These are phyloP conservation scores for Prosopis cineraria DNA, from an alignment of 306 rosid species.

Conservation along the genomic window DNA sequence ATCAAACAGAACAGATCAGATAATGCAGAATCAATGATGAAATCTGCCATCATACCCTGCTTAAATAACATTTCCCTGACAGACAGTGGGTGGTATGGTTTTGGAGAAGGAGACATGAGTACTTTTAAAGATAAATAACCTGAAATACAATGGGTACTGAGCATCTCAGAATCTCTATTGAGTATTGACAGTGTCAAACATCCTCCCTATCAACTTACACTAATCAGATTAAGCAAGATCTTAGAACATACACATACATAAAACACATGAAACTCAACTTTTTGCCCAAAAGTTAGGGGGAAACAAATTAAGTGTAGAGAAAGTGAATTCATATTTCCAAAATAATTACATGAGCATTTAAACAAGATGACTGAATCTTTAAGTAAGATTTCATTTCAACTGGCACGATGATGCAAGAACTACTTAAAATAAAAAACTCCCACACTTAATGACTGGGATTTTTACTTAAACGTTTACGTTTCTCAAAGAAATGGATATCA, in stretches of 20 bases:
- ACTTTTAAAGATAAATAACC: slow-evolving; percentile 48
- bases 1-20: not conserved
- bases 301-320: not conserved
- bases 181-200: not conserved
- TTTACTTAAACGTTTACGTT: slow-evolving; percentile 5
- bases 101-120: slow-evolving; percentile 47
- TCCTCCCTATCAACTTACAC: not conserved
- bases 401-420: not conserved
- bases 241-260: not conserved
- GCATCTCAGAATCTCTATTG: slow-evolving; percentile 11
- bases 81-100: slow-evolving; percentile 43
- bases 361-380: not conserved
- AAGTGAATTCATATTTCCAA: not conserved
- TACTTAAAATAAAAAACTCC: not conserved
- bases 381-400: slow-evolving; percentile 6
- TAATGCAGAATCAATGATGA: slow-evolving; percentile 3
- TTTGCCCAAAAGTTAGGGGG: not conserved
- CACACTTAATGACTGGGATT: not conserved
- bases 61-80: slow-evolving; percentile 41
- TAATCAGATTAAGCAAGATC: not conserved
- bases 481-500: slow-evolving; percentile 1
- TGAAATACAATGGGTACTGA: slow-evolving; percentile 27
- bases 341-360: not conserved
- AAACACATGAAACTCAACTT: slow-evolving; percentile 8
- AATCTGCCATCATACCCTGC: slow-evolving; percentile 42